These are phyloP conservation scores for Pontederia paniculata DNA, from an alignment of 176 grass and related monocot genomes.

Conservation along the genomic window DNA sequence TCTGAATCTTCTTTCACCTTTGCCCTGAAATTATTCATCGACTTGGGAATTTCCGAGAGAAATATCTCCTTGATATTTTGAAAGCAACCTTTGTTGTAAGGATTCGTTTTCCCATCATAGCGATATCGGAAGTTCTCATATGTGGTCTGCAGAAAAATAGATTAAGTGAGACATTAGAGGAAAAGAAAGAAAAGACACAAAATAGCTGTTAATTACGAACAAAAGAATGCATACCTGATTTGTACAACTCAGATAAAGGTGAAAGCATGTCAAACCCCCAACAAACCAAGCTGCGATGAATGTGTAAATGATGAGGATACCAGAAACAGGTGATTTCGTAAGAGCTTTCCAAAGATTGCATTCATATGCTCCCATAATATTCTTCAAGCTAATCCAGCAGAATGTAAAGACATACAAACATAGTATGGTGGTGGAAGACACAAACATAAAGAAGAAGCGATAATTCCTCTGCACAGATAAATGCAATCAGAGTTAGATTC, in stretches of 20 bases:
- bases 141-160: constrained; percentile 11
- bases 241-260: constrained; percentile 72
- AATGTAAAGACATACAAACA: constrained; percentile 78
- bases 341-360: constrained; percentile 34
- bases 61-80: constrained; percentile 18
- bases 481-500: neutral
- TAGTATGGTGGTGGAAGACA: constrained; percentile 56
- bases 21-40: constrained; percentile 23
- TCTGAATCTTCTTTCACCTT: constrained; percentile 23
- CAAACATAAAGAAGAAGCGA: constrained; percentile 81
- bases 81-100: constrained; percentile 12
- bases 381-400: constrained; percentile 58
- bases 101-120: constrained; percentile 23
- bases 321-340: constrained; percentile 52
- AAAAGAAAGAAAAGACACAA: neutral
- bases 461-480: constrained; percentile 52
- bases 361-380: constrained; percentile 13
- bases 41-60: constrained; percentile 17
- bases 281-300: constrained; percentile 90
- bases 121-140: constrained; percentile 29
- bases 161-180: neutral
- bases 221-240: constrained; percentile 56
- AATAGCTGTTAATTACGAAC: neutral
- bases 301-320: constrained; percentile 63
- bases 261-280: constrained; percentile 81